Evolutionary conservation across 257 asterid genomes (phyloP).

Genomic region (Linderniella brevidens): DNA sequence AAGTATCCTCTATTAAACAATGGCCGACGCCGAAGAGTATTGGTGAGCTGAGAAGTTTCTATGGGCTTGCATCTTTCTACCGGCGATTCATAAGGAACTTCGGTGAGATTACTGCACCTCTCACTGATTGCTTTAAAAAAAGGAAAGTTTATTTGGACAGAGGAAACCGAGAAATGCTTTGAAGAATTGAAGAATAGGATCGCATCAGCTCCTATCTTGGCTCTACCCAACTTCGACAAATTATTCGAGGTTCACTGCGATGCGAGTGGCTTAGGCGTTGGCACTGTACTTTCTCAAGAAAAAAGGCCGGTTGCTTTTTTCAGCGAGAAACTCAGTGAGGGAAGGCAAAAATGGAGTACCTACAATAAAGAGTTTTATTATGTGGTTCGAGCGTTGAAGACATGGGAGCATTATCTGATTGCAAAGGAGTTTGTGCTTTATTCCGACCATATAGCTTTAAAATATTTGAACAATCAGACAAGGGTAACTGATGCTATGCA

Average conservation of each 20-base stretch:
- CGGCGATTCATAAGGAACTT: not conserved
- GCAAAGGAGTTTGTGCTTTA: not conserved
- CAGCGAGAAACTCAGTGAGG: not conserved
- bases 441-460: not conserved
- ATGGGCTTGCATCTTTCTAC: not conserved
- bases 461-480: not conserved
- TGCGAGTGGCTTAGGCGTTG: not conserved
- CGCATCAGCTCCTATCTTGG: not conserved
- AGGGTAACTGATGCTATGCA: too few species aligned
- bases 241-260: not conserved
- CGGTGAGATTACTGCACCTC: not conserved
- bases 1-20: not conserved
- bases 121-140: not conserved
- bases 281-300: not conserved
- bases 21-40: not conserved
- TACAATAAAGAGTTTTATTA: not conserved
- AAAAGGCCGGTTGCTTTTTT: not conserved
- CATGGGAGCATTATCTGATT: not conserved
- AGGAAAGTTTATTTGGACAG: not conserved
- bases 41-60: not conserved
- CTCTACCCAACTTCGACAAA: not conserved
- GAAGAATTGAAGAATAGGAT: not conserved
- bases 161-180: not conserved
- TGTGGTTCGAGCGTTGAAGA: not conserved
- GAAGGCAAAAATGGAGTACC: not conserved